These are phyloP conservation scores for Gymnopilus dilepis DNA, from an alignment of 768 basidiomycete species.

Conservation along the genomic window DNA sequence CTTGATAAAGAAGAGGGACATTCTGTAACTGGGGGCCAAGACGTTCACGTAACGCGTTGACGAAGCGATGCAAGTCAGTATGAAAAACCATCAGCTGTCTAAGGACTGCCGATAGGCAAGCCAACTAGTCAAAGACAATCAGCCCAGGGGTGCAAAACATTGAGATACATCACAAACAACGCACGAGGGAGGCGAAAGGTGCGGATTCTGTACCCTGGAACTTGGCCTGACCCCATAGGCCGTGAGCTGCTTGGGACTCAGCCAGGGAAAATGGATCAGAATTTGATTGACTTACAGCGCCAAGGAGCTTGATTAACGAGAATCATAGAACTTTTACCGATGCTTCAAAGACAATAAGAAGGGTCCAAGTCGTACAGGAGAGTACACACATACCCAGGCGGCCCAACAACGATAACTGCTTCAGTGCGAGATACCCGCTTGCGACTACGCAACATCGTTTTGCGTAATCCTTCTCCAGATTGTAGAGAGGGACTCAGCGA, in stretches of 20 bases:
- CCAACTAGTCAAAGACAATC: conserved; percentile 45
- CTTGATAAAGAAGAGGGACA: conserved; percentile 71
- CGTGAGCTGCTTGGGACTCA: conserved; percentile 49
- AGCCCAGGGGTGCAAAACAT: not conserved
- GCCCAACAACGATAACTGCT: conserved; percentile 64
- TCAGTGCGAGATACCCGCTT: conserved; percentile 57
- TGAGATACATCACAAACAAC: conserved; percentile 22
- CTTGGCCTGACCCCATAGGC: conserved; percentile 80
- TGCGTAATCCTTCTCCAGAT: conserved; percentile 49
- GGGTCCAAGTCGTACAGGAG: not conserved
- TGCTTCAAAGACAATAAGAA: conserved; percentile 35
- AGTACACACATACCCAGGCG: conserved; percentile 55
- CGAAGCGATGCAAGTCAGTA: conserved; percentile 71
- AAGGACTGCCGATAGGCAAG: conserved; percentile 72
- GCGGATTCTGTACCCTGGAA: conserved; percentile 69
- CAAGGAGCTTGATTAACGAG: conserved; percentile 74
- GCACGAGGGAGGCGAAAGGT: conserved; percentile 70
- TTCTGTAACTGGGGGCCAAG: conserved; percentile 76
- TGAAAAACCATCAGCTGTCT: conserved; percentile 78
- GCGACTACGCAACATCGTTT: conserved; percentile 47
- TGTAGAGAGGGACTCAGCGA: conserved; percentile 41
- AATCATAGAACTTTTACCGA: conserved; percentile 79
- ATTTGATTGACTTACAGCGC: conserved; percentile 50
- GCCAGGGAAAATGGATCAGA: not conserved
- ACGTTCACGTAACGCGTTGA: conserved; percentile 58